Evolutionary conservation across 345 rosid genomes (phyloP).

Genomic region (Trapa incisa): DNA sequence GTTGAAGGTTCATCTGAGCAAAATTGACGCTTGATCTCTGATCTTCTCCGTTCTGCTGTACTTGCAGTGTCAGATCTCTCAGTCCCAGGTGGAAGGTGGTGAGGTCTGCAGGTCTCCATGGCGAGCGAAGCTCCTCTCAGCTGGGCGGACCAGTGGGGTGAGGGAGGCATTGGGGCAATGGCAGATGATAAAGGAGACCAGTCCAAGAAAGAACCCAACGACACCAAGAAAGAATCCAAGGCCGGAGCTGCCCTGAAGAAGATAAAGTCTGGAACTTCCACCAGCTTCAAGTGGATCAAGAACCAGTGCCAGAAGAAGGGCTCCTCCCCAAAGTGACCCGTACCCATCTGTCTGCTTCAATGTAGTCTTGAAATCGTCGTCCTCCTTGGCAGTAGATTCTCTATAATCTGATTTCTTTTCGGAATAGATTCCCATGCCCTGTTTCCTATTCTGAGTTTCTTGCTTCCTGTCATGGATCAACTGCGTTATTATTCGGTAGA

Average conservation of each 20-base stretch:
- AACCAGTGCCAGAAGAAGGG: slow-evolving; percentile 30
- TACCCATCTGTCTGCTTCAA: neutral
- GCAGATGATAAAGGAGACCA: slow-evolving; percentile 23
- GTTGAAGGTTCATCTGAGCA: too few relatives aligned
- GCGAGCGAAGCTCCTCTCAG: slow-evolving; percentile 69
- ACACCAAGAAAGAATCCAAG: slow-evolving; percentile 29
- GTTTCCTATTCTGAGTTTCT: neutral
- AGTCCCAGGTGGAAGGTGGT: neutral
- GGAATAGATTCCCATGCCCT: neutral
- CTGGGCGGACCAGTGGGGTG: slow-evolving; percentile 97
- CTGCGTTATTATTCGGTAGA: neutral
- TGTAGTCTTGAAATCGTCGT: neutral
- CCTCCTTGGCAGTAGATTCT: neutral
- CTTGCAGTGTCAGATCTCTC: too few relatives aligned
- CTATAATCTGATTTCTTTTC: neutral
- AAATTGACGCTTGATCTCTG: too few relatives aligned
- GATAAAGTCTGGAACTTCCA: slow-evolving; percentile 24
- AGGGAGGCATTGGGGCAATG: slow-evolving; percentile 55
- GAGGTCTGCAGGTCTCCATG: slow-evolving; percentile 20
- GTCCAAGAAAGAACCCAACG: slow-evolving; percentile 23
- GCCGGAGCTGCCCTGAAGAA: slow-evolving; percentile 24
- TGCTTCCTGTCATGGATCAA: neutral
- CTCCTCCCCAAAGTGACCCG: slow-evolving; percentile 7
- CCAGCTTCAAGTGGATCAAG: slow-evolving; percentile 55
- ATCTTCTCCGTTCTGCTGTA: too few relatives aligned